phyloP scores from a whole-genome alignment of 306 rosid genomes.

The Ammopiptanthus mongolicus region DNA sequence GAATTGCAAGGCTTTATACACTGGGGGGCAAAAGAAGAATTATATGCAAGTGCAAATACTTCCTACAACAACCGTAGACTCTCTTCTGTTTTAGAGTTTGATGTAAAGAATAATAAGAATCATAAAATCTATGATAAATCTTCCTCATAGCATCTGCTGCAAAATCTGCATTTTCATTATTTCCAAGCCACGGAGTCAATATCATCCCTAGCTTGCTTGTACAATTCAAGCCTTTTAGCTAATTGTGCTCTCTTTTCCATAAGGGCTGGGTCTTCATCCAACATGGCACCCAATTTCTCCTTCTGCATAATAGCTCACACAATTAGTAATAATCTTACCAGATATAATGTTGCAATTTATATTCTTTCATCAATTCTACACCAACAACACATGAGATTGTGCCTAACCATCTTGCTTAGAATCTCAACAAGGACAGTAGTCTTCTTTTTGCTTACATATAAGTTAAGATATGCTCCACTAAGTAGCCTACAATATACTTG shows the following conservation, averaged over 20 bases:
- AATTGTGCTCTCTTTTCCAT: conserved; percentile 77
- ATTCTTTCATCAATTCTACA: background rate
- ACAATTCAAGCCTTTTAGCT: conserved; percentile 87
- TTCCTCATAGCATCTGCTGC: conserved; percentile 4
- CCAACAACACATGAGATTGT: background rate
- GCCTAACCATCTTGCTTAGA: background rate
- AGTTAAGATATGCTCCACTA: background rate
- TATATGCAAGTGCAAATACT: conserved; percentile 32
- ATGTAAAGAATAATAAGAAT: background rate
- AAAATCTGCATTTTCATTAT: conserved; percentile 30
- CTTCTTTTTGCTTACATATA: background rate
- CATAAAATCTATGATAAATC: conserved; percentile 16
- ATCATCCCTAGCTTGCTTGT: conserved; percentile 97
- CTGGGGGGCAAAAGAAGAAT: conserved; percentile 24
- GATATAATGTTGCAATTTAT: background rate
- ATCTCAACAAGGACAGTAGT: background rate
- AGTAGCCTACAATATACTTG: background rate
- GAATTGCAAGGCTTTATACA: conserved; percentile 17
- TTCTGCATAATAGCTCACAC: conserved; percentile 53
- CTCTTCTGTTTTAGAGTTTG: background rate
- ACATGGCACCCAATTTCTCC: conserved; percentile 81
- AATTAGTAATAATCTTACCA: background rate
- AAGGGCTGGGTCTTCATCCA: conserved; percentile 93
- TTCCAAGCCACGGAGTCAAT: conserved; percentile 95
- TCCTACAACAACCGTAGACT: conserved; percentile 4